Base-by-base conservation (phyloP, 495 filamentous ascomycete genomes). In the Podospora australis region DNA sequence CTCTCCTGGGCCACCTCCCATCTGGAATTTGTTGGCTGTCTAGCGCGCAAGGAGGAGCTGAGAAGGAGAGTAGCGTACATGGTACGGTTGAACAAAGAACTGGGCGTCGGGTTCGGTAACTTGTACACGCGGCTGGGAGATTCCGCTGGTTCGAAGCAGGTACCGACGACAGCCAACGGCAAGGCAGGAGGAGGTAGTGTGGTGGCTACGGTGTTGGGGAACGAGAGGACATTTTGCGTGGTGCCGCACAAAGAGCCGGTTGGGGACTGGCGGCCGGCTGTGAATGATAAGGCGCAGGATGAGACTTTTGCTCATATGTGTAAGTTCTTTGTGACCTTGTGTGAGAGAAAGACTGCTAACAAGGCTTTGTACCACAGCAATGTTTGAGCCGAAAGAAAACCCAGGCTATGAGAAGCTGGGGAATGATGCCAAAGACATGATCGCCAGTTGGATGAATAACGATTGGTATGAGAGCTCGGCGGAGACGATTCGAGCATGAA, bases 11-110 rank as follows among this genome's bases (percentile, higher is more conserved):
- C 86, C 13, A 81, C 83, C 8, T 88, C 85, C 13, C 94, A 98
- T 69, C 80, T 98, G n/a, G 89, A 90, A 62, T 98, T 98, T 56
- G 84, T 97, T 2, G 90, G 90, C 1, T 91, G 87, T 58, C 75
- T 98, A 3, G 82, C 84, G 49, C 80, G 88, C 19, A 78, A 76
- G 7, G 80, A 86, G 45, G 90, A 96, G 53, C 66, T 97, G 25
- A 77, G 79, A 35, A 72, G 75, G 49, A 79, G 92, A 4, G 70
- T 94, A 19, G 63, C 62, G 11, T 68, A 65, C 45, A 70, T 88
- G 59, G 69, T 76, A 11, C 66, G 68, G n/a, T 64, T 90, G 8
- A 71, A 79, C 29, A 59, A 60, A 22, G 68, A 74, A 45, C 65
- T 77, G 0, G 64, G 72, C 6, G 75, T 95, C 24, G 82, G 84